Base-by-base conservation (phyloP, 2,329 filamentous ascomycete species). In the Calonectria crousiana region DNA sequence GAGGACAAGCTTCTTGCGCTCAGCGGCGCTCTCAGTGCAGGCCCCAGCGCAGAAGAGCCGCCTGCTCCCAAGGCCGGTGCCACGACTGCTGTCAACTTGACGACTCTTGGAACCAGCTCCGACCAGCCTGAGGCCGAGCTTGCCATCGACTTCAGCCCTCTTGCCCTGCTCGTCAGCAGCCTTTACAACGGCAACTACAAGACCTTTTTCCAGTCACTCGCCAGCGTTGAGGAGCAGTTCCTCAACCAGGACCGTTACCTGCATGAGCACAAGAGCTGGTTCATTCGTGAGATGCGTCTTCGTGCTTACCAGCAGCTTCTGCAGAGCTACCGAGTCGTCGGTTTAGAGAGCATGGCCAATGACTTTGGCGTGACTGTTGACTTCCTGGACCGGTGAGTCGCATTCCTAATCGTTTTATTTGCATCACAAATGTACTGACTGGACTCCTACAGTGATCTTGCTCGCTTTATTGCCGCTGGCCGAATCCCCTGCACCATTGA, bases 351-450 rank as follows among this genome's bases (percentile, higher is more conserved):
- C 87, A 99, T 99, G 96, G 97, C 97, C 26, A 94, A 92, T 78
- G 96, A 98, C 85, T 99, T 99, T 88, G 97, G 97, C 70, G 96
- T 99, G 75, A 97, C 95, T 3, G 95, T 99, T 20, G 96, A 98
- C 84, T 99, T 96, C 87, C 89, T 99, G 78, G 97, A 99, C 86
- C 94, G 93, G 95, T 97, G 90, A 83, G 93, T 87, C 26, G 3
- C 16, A 16, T 26, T 47, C 14, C 28, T 58, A 36, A 6, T 9
- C 44, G 9, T 5, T 3, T 60, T 10, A 60, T 67, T 41, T 64
- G 69, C 56, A 78, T 51, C 68, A 30, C 38, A 68, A 62, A 51
- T 36, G 11, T 41, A 41, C 56, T 62, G 16, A 62, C 23, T 41
- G 23, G 6, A 18, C n/a, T 13, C 16, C 18, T 62, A 14, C 71